Evolutionary conservation across 352 stramenopile species (phyloP), one percentile per base, ranked within the genome.

Genomic region (Phytophthora citrophthora): DNA sequence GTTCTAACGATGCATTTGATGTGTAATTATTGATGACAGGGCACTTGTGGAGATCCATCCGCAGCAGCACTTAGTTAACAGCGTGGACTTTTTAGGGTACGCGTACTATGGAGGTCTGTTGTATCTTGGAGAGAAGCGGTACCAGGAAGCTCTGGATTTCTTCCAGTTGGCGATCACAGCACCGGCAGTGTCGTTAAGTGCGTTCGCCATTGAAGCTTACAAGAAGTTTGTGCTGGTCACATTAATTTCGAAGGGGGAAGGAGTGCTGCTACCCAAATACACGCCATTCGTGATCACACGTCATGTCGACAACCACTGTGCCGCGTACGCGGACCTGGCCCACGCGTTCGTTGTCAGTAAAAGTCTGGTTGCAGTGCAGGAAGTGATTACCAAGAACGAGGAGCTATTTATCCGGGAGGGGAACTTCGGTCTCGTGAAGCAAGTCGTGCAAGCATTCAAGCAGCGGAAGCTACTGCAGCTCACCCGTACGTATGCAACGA

Each of bases 61-160:
- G 16, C 77, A 90, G 61, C 53, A 70, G 36, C 72, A 86, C 55
- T 54, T 88, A 0, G 65, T 93, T 41, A 77, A 38, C 9, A 47
- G 66, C 15, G 81, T 91, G 16, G 83, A 95, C 66, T 88, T 94
- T 53, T 61, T 94, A 48, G 68, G 81, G 48, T 96, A 96, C 59
- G 81, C 83, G 47, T 96, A 94, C 74, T 95, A 95, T 56, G 87
- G 83, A 41, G 89, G 85, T 11, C 47, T 93, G 40, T 53, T 95
- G 16, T 88, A 83, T 51, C 56, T 92, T 11, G 87, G 89, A 1
- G 68, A 92, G 64, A 95, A 94, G 70, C 76, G 79, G 18, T 94
- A 86, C 56, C 74, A 88, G 41, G 79, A 93, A 13, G 85, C 89
- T 7, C 76, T 87, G 11, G 79, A 93, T 29, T 83, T 90, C 24